A percentile compares a stretch with the other conserved stretches of the same genome.
These are phyloP conservation scores for Mangifera indica DNA, from an alignment of 345 rosid genomes.

Conservation along the genomic window DNA sequence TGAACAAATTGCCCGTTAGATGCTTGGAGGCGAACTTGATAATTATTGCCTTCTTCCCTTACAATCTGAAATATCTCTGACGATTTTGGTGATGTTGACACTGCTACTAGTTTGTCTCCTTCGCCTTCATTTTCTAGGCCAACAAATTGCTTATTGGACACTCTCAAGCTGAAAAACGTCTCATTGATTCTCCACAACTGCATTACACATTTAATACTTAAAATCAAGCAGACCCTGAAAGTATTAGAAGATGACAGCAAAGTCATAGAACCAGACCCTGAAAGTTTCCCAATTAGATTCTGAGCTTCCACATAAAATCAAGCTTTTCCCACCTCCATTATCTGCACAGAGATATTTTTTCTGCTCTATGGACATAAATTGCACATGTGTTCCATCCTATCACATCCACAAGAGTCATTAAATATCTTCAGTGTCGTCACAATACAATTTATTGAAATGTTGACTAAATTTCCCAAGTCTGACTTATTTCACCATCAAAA, in stretches of 20 bases:
- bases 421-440: too few relatives aligned
- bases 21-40: conserved; percentile 26
- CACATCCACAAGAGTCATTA: too few relatives aligned
- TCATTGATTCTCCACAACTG: conserved; percentile 37
- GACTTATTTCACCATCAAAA: too few relatives aligned
- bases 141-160: conserved; percentile 24
- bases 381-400: conserved; percentile 45
- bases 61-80: conserved; percentile 27
- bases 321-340: conserved; percentile 30
- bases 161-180: conserved; percentile 27
- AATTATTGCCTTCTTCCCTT: conserved; percentile 16
- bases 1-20: conserved; percentile 37
- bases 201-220: not conserved
- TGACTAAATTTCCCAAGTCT: too few relatives aligned
- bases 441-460: too few relatives aligned
- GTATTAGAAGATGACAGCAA: too few relatives aligned
- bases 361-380: conserved; percentile 32
- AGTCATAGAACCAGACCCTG: too few relatives aligned
- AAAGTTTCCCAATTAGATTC: too few relatives aligned
- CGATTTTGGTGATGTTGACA: not conserved
- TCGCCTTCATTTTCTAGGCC: conserved; percentile 14
- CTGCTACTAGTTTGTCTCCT: conserved; percentile 23
- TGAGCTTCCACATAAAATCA: too few relatives aligned
- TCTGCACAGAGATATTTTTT: conserved; percentile 27
- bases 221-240: too few relatives aligned